phyloP scores from a whole-genome alignment of 805 yeast species.

The Sungouiozyma ichnusensis region DNA sequence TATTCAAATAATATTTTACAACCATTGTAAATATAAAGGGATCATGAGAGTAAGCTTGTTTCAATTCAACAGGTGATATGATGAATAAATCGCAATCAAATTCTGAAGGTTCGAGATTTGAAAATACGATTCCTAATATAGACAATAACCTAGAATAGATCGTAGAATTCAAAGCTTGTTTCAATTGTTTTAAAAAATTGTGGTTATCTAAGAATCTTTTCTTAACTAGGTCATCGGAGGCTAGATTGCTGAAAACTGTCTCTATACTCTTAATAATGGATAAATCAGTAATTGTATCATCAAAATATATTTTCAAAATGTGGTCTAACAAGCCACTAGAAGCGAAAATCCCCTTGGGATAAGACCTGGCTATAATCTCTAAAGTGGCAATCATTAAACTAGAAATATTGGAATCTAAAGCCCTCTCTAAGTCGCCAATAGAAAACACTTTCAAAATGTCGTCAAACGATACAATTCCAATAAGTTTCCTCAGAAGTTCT shows the following conservation, averaged over 20 bases:
- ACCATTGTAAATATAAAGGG: conserved; percentile 18
- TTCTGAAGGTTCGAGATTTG: conserved; percentile 9
- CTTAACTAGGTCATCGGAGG: conserved; percentile 16
- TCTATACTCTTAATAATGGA: conserved; percentile 20
- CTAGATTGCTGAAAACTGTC: conserved; percentile 8
- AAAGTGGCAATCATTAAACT: conserved; percentile 17
- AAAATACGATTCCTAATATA: conserved; percentile 10
- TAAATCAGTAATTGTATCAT: conserved; percentile 11
- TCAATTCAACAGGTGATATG: conserved; percentile 9
- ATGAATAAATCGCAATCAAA: conserved; percentile 14
- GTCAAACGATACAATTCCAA: conserved; percentile 17
- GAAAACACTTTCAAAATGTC: conserved; percentile 15
- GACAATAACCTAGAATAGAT: conserved; percentile 17
- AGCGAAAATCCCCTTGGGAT: conserved; percentile 21
- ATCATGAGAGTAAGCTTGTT: conserved; percentile 10
- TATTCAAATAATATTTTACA: conserved; percentile 12
- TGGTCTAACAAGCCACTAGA: conserved; percentile 14
- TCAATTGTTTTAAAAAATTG: conserved; percentile 10
- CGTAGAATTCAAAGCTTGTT: conserved; percentile 9
- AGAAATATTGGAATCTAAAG: conserved; percentile 14
- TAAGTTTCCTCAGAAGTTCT: conserved; percentile 13
- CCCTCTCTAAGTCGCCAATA: conserved; percentile 15
- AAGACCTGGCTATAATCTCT: conserved; percentile 18
- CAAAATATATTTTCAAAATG: conserved; percentile 15
- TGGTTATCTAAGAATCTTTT: conserved; percentile 15